Evolutionary conservation across 2,329 filamentous ascomycete genomes (phyloP).

Genomic region (Cryphonectria japonica): DNA sequence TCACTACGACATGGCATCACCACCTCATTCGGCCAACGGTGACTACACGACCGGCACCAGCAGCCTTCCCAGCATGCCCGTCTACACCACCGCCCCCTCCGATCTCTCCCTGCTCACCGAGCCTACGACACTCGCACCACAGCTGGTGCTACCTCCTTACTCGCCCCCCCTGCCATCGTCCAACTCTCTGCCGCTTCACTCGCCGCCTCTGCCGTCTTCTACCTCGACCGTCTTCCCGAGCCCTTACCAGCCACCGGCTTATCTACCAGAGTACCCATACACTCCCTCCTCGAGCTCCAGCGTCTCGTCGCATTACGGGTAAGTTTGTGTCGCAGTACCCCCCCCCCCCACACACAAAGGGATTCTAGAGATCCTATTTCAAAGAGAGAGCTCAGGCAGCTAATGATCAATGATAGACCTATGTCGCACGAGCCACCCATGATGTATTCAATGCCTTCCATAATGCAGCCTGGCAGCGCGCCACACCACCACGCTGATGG

Average conservation of each 20-base stretch:
- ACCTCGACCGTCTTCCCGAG: conserved; percentile 38
- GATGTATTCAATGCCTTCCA: conserved; percentile 39
- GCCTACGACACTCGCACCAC: conserved; percentile 45
- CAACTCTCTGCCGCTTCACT: conserved; percentile 52
- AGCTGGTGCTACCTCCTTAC: conserved; percentile 55
- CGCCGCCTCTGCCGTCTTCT: conserved; percentile 50
- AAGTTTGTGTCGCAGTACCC: conserved; percentile 29
- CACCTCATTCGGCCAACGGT: conserved; percentile 42
- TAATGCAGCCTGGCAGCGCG: conserved; percentile 31
- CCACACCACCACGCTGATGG: conserved; percentile 42
- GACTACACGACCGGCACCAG: conserved; percentile 35
- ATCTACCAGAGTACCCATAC: conserved; percentile 40
- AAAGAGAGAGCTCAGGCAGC: conserved; percentile 29
- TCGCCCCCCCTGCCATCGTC: conserved; percentile 51
- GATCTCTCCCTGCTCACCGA: conserved; percentile 57
- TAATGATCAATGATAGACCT: conserved; percentile 31
- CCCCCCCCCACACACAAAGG: too few species aligned
- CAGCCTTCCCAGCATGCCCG: conserved; percentile 52
- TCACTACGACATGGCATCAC: conserved; percentile 43
- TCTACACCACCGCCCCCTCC: conserved; percentile 56
- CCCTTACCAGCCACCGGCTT: conserved; percentile 41
- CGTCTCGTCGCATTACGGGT: conserved; percentile 40
- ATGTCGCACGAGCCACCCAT: conserved; percentile 31
- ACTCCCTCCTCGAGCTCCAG: conserved; percentile 35
- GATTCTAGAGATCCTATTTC: too few species aligned